Base-by-base conservation (phyloP, 2,329 filamentous ascomycete genomes). In the Lachnellula occidentalis region DNA sequence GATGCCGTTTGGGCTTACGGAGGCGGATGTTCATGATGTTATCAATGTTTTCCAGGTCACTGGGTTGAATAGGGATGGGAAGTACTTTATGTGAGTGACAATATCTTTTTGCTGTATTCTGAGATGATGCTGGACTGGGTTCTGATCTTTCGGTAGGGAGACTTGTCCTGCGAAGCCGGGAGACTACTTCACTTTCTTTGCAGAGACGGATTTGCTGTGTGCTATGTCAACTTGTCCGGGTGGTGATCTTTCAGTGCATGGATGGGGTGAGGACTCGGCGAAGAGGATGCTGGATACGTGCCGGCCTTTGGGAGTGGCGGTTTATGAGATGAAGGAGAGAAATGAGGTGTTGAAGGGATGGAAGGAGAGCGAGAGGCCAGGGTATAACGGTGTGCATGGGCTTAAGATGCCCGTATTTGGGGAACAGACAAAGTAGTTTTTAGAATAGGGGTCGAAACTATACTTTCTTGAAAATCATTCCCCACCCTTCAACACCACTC, bases 41-140 rank as follows among this genome's bases (percentile, higher is more conserved):
- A 77, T 95, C 51, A 95, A 95, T 65, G 76, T 95, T 3, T 94
- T 95, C 67, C 90, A 95, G 69, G 88, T 92, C 6, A 94, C 90
- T 0, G 88, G 89, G 0, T 68, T 94, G 46, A 86, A 94, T 64
- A 75, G 80, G 51, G 66, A 85, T 56, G 88, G 87, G 0, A 79
- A 83, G 50, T 92, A 92, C 61, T 92, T 89, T 57, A 95, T 95
- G 78, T 64, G 42, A 51, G 55, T 56, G n/a, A 17, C 50, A 14
- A 11, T 27, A 3, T 37, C 8, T 22, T 42, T 37, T 19, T 22
- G 21, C 6, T 22, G 4, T 19, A 19, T 12, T 21, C 4, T 4
- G 41, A 22, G 27, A 31, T 31, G 27, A 31, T 31, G 24, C 7
- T 31, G 2, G 9, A 31, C 2, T 31, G 27, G 27, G 8, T 11